Evolutionary conservation across 805 yeast species (phyloP), one percentile per base, ranked within the genome.

Genomic region (Yamadazyma ubonensis): DNA sequence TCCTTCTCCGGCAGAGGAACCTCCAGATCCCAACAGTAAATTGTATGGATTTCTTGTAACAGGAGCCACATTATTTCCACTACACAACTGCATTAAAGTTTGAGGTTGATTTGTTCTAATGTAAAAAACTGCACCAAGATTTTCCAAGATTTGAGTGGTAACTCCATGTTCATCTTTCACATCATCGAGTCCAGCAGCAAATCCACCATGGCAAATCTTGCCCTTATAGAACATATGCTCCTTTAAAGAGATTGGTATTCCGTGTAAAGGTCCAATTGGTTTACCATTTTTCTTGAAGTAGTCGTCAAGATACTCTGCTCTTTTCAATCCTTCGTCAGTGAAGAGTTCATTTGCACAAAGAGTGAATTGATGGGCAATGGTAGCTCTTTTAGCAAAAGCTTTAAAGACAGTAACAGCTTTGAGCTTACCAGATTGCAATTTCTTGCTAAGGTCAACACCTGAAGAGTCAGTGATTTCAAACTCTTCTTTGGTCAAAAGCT

Each of bases 171-270:
- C 51, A 1, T 41, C 25, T 3, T 66, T 38, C 16, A 66, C 46
- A 39, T 58, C 54, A 32, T 53, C 59, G 27, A 69, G 45, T 46
- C 41, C 42, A 1, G 68, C 55, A 7, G 67, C 75, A 47, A 58
- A 67, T n/a, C 67, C 59, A 17, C 60, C 73, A 46, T 67, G 71
- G 12, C 72, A 66, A 44, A 59, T 49, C 38, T 53, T 65, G 23
- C 56, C 63, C 38, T 49, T 57, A 49, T 53, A 66, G 45, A 50
- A 45, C 52, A 62, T 58, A 39, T 71, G 75, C 46, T 73, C 81
- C 46, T 81, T 81, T 41, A 81, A 62, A 1, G 83, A 76, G 18
- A 81, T 60, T 2, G 87, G 87, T 23, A 81, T 59, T 1, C 87
- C 87, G 50, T 81, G 86, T 35, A 81, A 66, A 1, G 84, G 81